Base-by-base conservation (phyloP, 2,329 filamentous ascomycete species). In the Neofusicoccum ribis region DNA sequence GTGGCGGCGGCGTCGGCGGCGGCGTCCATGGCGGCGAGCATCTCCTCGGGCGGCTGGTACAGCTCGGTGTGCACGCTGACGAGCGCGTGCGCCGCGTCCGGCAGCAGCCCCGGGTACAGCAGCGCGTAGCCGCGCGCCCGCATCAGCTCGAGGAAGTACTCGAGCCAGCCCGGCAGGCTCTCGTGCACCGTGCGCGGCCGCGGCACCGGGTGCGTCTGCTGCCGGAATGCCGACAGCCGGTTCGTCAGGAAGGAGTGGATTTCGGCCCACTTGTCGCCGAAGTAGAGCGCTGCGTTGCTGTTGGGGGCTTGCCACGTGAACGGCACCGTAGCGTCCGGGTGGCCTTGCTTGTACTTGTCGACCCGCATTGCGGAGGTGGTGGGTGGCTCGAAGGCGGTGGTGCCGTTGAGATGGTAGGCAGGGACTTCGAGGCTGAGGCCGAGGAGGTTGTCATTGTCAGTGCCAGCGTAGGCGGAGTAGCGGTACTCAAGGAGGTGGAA, bases 221-320 rank as follows among this genome's bases (percentile, higher is more conserved):
- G 62, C 56, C 67, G 59, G 66, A 72, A 65, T 75, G 75, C 72
- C 14, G 74, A 69, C 9, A 93, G 79, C 6, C 88, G 82, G 54
- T 85, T 84, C 11, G 90, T 86, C 2, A 96, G 84, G 70, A 96
- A 95, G 11, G 88, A 85, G 74, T 97, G 93, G 9, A 97, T 84
- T 70, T 96, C 91, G 12, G 86, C 80, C 95, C 95, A 99, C 72
- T 90, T 93, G 54, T 92, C 87, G 49, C 93, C 93, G 64, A 95
- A 88, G 74, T 94, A 89, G 9, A 99, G 82, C 11, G 89, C 86
- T 0, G 94, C 93, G 68, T 95, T 90, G 58, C 89, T 91, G 69
- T 88, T 91, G 5, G 94, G 93, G 2, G 89, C 87, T 77, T 97
- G 91, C 89, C 93, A 97, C 8, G 96, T 81, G 72, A 96, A 96